Base-by-base conservation (phyloP, 768 basidiomycete species). In the Daedaleopsis sinensis region DNA sequence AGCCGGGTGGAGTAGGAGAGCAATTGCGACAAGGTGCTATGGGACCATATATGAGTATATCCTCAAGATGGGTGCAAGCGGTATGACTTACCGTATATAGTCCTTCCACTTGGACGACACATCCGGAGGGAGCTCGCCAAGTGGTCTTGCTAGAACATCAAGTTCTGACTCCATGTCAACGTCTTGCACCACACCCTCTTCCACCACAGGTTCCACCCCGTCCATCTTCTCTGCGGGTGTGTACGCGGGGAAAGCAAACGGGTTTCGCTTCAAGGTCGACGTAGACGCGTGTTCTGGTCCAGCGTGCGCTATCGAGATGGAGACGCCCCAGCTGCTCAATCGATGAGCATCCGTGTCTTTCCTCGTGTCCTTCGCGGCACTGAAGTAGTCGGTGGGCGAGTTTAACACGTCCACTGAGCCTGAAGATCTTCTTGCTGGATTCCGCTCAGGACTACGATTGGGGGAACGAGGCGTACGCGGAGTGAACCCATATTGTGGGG, bases 221-320 rank as follows among this genome's bases (percentile, higher is more conserved):
- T 52, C 52, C 62, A 55, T 52, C 48, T 44, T 37, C 52, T 63
- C 62, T 5, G 62, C 37, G 7, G 57, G 56, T 1, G 19, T 38
- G 37, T 62, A 63, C 47, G 18, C 37, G 15, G 62, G 57, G 23
- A 63, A 63, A 1, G 53, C 19, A 39, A 63, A 63, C 19, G 62
- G 62, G 8, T 63, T 63, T 12, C 36, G 13, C 43, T 52, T 52
- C 3, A 21, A 8, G 9, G 47, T 24, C 6, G 61, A 49, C 9
- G 57, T 10, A 1, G 44, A 38, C 37, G 43, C 15, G 18, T 47
- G 52, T n/a, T 49, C 53, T 1, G 52, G 44, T 18, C 56, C 62
- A 5, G 62, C 57, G 8, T 42, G 10, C n/a, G 57, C 21, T 3
- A 38, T 38, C 0, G 57, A 53, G 1, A 46, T 57, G 36, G 47